phyloP scores from a whole-genome alignment of 163 green algal genomes.

The Coccomyxa subellipsoidea region DNA sequence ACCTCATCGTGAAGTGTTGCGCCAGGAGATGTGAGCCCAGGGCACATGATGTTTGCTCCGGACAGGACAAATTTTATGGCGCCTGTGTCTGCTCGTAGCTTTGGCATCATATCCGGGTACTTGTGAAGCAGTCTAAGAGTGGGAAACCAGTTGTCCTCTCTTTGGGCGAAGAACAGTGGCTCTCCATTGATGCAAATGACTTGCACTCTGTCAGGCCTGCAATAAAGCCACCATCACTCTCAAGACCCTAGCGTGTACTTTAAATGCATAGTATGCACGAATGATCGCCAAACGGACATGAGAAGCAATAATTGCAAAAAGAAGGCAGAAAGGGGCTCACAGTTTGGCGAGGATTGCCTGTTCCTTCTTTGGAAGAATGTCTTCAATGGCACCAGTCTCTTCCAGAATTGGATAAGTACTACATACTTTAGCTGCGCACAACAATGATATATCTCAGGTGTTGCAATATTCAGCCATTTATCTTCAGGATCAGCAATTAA shows the following conservation, averaged over 20 bases:
- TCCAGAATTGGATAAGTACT: slow-evolving; percentile 87
- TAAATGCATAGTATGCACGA: too few relatives aligned
- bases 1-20: slow-evolving; percentile 93
- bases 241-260: too few relatives aligned
- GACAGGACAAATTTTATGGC: slow-evolving; percentile 99
- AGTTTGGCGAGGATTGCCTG: slow-evolving; percentile 84
- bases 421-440: slow-evolving; percentile 68
- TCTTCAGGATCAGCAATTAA: background rate
- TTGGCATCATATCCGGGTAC: slow-evolving; percentile 70
- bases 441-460: background rate
- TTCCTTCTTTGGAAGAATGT: slow-evolving; percentile 95
- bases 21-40: slow-evolving; percentile 89
- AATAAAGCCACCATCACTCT: too few relatives aligned
- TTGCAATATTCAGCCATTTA: background rate
- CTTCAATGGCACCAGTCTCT: slow-evolving; percentile 81
- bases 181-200: slow-evolving; percentile 78
- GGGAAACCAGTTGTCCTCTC: slow-evolving; percentile 93
- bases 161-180: slow-evolving; percentile 91
- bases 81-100: slow-evolving; percentile 76
- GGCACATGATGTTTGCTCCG: slow-evolving; percentile 99
- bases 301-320: background rate
- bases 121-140: slow-evolving; percentile 91
- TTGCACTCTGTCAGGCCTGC: slow-evolving; percentile 68
- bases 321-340: slow-evolving; percentile 35
- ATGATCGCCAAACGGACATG: too few relatives aligned